phyloP scores from a whole-genome alignment of 164 flowering plant genomes.

The Dillenia turbinata region DNA sequence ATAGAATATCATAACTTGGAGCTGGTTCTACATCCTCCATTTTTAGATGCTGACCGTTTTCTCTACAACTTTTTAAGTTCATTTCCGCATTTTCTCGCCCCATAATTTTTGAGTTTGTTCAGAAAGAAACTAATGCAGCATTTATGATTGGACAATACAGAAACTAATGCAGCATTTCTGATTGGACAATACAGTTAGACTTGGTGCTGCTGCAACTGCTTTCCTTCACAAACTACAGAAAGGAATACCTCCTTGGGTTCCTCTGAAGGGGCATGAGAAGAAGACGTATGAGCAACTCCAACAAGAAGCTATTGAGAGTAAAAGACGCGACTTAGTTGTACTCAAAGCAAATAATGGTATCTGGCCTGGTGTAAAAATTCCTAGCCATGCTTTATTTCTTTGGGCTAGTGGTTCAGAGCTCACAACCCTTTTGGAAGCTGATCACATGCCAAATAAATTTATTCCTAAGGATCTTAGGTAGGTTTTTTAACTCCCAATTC shows the following conservation, averaged over 20 bases:
- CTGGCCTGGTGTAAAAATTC: slow-evolving; percentile 90
- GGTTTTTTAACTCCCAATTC: too few relatives aligned
- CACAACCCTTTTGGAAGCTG: slow-evolving; percentile 64
- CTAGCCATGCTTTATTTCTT: slow-evolving; percentile 87
- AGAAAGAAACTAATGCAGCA: neutral
- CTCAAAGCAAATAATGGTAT: slow-evolving; percentile 78
- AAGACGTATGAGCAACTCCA: slow-evolving; percentile 85
- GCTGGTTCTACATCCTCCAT: too few relatives aligned
- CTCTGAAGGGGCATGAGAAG: slow-evolving; percentile 76
- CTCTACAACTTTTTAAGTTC: too few relatives aligned
- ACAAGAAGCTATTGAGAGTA: slow-evolving; percentile 86
- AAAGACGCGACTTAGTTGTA: slow-evolving; percentile 82
- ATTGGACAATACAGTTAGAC: slow-evolving; percentile 47
- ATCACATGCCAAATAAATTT: slow-evolving; percentile 95
- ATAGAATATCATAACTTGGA: too few relatives aligned
- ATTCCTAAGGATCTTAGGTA: slow-evolving; percentile 92
- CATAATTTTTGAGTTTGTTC: neutral
- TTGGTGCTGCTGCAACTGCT: slow-evolving; percentile 88
- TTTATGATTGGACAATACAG: slow-evolving; percentile 31
- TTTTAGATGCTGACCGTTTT: too few relatives aligned
- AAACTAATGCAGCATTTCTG: neutral
- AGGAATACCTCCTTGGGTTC: slow-evolving; percentile 94
- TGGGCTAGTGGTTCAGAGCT: slow-evolving; percentile 98
- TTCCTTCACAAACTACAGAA: slow-evolving; percentile 70
- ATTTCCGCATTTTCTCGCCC: too few relatives aligned